Conservation (phyloP, 1,284 basidiomycete genomes). For the Sanguinoderma infundibulare region DNA sequence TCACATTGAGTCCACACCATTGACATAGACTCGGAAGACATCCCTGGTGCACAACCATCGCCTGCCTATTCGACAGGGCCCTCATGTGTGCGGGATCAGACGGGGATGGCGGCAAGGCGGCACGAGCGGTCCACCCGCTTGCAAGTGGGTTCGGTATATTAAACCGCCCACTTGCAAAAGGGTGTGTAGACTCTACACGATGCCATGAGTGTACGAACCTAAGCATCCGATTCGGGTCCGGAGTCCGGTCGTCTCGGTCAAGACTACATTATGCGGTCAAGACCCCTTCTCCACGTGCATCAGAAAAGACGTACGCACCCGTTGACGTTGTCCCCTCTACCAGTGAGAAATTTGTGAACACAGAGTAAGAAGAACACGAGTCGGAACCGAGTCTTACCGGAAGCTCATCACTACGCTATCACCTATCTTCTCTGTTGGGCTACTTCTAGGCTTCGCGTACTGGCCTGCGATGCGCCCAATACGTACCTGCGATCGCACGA, state of each 20-base stretch:
- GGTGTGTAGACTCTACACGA: too few species aligned
- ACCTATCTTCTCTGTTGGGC: constrained; percentile 79
- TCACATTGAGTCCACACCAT: too few species aligned
- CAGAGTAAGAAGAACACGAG: not conserved
- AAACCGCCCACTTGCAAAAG: too few species aligned
- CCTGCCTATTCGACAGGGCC: too few species aligned
- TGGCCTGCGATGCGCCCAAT: constrained; percentile 95
- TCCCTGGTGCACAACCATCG: too few species aligned
- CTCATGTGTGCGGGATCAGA: too few species aligned
- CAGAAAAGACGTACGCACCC: constrained; percentile 49
- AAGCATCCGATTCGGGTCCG: constrained; percentile 88
- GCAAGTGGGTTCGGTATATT: too few species aligned
- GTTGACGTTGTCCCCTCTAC: constrained; percentile 95
- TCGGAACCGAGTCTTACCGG: constrained; percentile 50
- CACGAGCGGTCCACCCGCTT: too few species aligned
- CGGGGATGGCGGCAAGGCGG: too few species aligned
- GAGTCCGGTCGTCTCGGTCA: constrained; percentile 76
- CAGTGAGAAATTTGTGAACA: not conserved
- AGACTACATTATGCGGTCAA: constrained; percentile 45
- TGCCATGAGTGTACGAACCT: too few species aligned
- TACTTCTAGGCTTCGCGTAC: constrained; percentile 95
- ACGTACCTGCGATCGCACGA: constrained; percentile 59
- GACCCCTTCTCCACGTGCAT: not conserved
- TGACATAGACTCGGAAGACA: too few species aligned
- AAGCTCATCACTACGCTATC: constrained; percentile 79